Evolutionary conservation across 2,329 filamentous ascomycete species (phyloP), one percentile per base, ranked within the genome.

Genomic region (Phialophora tarda): DNA sequence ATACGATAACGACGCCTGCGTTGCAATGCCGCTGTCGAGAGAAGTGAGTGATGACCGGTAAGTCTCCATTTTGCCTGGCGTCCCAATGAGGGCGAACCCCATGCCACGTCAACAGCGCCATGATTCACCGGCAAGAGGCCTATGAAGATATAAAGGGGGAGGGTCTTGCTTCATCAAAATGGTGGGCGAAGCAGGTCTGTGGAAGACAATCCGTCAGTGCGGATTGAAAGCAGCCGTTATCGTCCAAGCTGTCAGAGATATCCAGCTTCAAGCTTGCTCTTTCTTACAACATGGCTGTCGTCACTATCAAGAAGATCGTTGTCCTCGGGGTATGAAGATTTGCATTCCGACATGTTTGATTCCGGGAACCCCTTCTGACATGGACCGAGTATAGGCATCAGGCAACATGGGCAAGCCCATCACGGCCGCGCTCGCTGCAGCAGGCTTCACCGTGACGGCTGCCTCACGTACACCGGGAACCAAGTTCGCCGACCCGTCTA

Each of bases 371-470:
- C 5, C 12, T 28, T 23, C 30, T 47, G 24, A 47, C n/a, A 48
- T 21, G 8, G 8, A 12, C 23, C 11, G 57, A 2, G 58, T 41
- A 51, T n/a, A n/a, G n/a, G 28, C n/a, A 6, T n/a, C 24, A 59
- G 64, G 64, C 54, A 34, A 66, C 64, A 53, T 66, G 23, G 64
- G 64, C 28, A 66, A 51, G 28, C 53, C 60, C 38, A 50, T 69
- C 17, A 30, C 50, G n/a, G 61, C 63, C 3, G 64, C 59, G 11
- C 64, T 66, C 24, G 66, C 66, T 7, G 41, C 55, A 10, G 61
- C 57, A 4, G 74, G 76, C 41, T 66, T 64, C 38, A 67, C 72
- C 11, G 59, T 77, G 8, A 71, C 74, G 11, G 74, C 74, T 53
- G 59, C 66, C 17, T 71, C 69, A 5, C 71, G 69, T 44, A 66